These are phyloP conservation scores for Hemileccinum rubropunctum DNA, from an alignment of 768 basidiomycete species.

Conservation along the genomic window DNA sequence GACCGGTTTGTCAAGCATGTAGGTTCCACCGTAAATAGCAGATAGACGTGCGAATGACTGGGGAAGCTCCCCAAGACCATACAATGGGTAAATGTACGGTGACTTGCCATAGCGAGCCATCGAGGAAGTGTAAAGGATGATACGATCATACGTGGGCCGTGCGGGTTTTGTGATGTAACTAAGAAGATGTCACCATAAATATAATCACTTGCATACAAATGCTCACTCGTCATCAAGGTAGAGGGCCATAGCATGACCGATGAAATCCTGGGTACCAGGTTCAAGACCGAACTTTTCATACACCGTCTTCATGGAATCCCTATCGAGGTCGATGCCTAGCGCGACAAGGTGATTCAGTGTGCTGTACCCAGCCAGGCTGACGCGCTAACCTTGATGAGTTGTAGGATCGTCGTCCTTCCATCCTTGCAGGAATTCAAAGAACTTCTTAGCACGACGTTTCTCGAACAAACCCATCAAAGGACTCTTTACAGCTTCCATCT, in stretches of 20 bases:
- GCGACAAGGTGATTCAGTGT: conserved; percentile 1
- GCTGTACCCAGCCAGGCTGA: neutral
- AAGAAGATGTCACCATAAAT: conserved; percentile 10
- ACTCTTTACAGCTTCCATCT: conserved; percentile 94
- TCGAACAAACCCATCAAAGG: conserved; percentile 99
- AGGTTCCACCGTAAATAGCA: conserved; percentile 98
- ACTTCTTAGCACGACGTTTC: conserved; percentile 97
- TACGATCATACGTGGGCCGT: conserved; percentile 87
- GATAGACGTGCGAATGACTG: conserved; percentile 98
- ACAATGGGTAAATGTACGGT: conserved; percentile 98
- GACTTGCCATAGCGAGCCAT: conserved; percentile 99
- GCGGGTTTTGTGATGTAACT: conserved; percentile 95
- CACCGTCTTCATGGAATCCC: conserved; percentile 87
- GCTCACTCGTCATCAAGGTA: conserved; percentile 96
- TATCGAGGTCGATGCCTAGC: conserved; percentile 84
- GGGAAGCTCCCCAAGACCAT: conserved; percentile 97
- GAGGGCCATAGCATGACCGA: conserved; percentile 98
- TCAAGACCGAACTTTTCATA: conserved; percentile 98
- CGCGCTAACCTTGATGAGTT: conserved; percentile 85
- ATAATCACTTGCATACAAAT: neutral
- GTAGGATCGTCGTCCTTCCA: conserved; percentile 96
- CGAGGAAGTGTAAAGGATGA: conserved; percentile 94
- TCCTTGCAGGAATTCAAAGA: conserved; percentile 93
- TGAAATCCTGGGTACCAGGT: conserved; percentile 96
- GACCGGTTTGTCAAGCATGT: conserved; percentile 98